Base-by-base conservation (phyloP, 768 basidiomycete genomes). In the Cystobasidiopsis lactophilus region DNA sequence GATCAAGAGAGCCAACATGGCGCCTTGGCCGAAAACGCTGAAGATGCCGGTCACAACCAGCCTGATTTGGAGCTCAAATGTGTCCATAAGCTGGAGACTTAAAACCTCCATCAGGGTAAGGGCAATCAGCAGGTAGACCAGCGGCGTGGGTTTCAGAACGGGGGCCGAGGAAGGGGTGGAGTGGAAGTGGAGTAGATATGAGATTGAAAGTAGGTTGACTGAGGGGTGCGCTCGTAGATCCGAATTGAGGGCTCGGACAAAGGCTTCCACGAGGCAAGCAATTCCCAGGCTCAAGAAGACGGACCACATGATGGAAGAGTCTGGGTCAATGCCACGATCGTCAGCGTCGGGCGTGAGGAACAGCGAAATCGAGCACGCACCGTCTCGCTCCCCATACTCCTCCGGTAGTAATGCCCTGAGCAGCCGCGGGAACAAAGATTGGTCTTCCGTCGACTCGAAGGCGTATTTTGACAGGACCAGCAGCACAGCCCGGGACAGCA, bases 131-230 rank as follows among this genome's bases (percentile, higher is more conserved):
- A 47, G 24, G 29, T 47, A 47, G 14, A 30, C 30, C 21, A 47
- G 30, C 23, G 45, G 45, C n/a, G 45, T 27, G 23, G 45, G 45
- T n/a, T 7, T 7, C 45, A 47, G 30, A n/a, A 47, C 30, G 16
- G 45, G 45, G 4, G 45, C 23, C 16, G 45, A 21, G 14, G 45
- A 7, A 13, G 45, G 45, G 9, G 45, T 47, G 4, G 45, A 47
- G 24, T 47, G 45, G 30, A 47, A 47, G n/a, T 47, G 45, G 10
- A 47, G 14, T 23, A 47, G 45, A n/a, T 47, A 47, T 9, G 45
- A 47, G 26, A 47, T n/a, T 4, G 45, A 47, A 18, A 47, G 29
- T 9, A 47, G 14, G 30, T 47, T 47, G 45, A 47, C 45, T 4
- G 23, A 5, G 4, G 45, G 45, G 26, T 47, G 45, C 14, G 23